Conservation (phyloP, 2,329 filamentous ascomycete species). For the Aureobasidium mangrovei region DNA sequence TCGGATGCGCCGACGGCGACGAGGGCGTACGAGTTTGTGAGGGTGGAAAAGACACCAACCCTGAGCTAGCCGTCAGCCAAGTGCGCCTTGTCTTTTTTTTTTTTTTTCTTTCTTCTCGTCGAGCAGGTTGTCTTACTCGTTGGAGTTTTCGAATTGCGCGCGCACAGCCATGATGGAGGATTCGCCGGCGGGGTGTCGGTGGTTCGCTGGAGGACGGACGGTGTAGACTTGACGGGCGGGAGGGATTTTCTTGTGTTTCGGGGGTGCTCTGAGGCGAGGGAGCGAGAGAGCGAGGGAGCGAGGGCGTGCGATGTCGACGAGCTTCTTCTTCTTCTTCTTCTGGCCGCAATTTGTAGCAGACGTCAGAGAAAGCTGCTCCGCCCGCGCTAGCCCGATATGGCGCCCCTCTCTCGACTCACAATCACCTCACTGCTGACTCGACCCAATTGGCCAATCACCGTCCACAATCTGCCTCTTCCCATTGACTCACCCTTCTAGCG, state of each 20-base stretch:
- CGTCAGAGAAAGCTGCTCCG: conserved; percentile 13
- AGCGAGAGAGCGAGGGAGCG: neutral
- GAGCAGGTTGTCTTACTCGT: conserved; percentile 54
- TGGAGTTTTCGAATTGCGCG: conserved; percentile 76
- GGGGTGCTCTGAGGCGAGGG: neutral
- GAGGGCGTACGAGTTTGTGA: conserved; percentile 95
- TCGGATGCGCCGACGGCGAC: conserved; percentile 91
- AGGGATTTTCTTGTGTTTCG: neutral
- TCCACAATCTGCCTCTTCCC: neutral
- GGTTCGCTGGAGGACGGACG: neutral
- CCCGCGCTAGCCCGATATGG: conserved; percentile 11
- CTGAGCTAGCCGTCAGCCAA: conserved; percentile 40
- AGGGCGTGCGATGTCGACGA: neutral
- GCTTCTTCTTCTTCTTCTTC: conserved; percentile 1
- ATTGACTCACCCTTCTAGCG: conserved; percentile 3
- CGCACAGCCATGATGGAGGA: conserved; percentile 42
- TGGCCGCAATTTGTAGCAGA: conserved; percentile 12
- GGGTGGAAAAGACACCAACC: conserved; percentile 90
- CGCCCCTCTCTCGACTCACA: neutral
- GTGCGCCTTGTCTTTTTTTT: conserved; percentile 3
- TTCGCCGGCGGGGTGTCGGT: neutral
- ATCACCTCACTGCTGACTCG: neutral
- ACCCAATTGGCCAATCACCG: neutral
- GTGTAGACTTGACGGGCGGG: conserved; percentile 2
- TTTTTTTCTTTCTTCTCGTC: conserved; percentile 18